Conservation (phyloP, 176 grass and related monocot species). For the Cymbopogon citratus region DNA sequence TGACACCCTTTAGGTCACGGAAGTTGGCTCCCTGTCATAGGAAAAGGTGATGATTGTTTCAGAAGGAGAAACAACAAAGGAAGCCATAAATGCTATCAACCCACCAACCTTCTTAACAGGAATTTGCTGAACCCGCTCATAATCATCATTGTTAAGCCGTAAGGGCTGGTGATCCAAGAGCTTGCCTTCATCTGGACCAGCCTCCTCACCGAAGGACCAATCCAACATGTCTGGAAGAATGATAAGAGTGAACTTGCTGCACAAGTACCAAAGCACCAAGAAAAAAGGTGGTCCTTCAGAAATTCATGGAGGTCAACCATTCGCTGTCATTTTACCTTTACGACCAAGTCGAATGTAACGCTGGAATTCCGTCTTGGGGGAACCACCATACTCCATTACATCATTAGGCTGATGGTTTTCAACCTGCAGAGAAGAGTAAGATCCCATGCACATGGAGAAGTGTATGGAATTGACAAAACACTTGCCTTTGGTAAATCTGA, state of each 20-base stretch:
- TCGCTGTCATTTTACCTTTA: constrained; percentile 25
- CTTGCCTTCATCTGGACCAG: constrained; percentile 28
- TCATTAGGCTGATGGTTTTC: constrained; percentile 52
- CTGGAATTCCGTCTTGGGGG: constrained; percentile 57
- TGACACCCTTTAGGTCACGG: constrained; percentile 58
- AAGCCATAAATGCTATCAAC: neutral
- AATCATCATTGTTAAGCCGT: constrained; percentile 56
- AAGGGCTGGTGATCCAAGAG: constrained; percentile 70
- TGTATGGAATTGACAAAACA: neutral
- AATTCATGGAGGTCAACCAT: too few species aligned
- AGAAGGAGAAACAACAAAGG: neutral
- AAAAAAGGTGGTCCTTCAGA: too few species aligned
- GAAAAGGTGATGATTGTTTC: neutral
- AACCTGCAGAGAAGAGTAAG: constrained; percentile 42
- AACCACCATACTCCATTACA: constrained; percentile 40
- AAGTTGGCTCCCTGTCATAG: constrained; percentile 73
- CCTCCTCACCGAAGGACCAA: constrained; percentile 24
- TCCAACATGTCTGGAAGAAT: constrained; percentile 49
- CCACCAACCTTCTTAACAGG: constrained; percentile 54
- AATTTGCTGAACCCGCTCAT: constrained; percentile 52
- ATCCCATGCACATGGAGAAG: neutral
- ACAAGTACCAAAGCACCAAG: too few species aligned
- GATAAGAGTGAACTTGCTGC: too few species aligned
- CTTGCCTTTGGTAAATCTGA: constrained; percentile 75
- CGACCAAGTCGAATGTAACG: constrained; percentile 58